Base-by-base conservation (phyloP, 805 yeast species). In the Kluyveromyces nonfermentans region DNA sequence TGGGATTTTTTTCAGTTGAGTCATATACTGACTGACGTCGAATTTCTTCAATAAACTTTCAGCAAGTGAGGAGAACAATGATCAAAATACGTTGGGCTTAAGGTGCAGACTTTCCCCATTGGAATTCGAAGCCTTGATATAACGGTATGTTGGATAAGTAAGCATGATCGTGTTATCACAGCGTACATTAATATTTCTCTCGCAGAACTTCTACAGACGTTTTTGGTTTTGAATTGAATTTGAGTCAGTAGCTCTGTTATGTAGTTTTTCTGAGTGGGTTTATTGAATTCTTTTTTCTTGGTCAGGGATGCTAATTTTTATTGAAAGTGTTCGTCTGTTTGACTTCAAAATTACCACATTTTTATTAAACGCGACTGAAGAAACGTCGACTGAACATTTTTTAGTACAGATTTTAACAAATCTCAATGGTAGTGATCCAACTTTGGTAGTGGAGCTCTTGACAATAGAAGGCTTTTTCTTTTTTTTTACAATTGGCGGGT, bases 311-410 rank as follows among this genome's bases (percentile, higher is more conserved):
- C 48, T 52, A 16, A 62, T 45, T 45, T 51, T 61, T 9, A 62
- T 44, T 2, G 55, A 51, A 33, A 62, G 55, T 8, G 65, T 50
- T 31, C 65, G 43, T 9, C 57, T 41, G 43, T 56, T 59, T 10
- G 64, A 59, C 41, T 58, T 61, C 14, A 48, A 25, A 18, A 62
- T 51, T 10, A 41, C 48, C 31, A 62, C 64, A 19, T 44, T 47
- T 15, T 52, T 44, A 34, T 54, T 59, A 50, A 70, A 67, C 6
- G 79, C 77, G 3, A 59, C 63, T 2, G 73, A 64, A 0, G 79
- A 75, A 1, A 70, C 50, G 14, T 60, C 53, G 1, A 73, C 60
- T 34, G 56, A 65, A 46, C 61, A 67, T n/a, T 57, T 53, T 3
- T 52, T 55, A 1, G 62, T 54, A 2, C 63, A 54, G 7, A 75